A percentile compares a stretch with the other conserved stretches of the same genome.
Evolutionary conservation across 2,329 filamentous ascomycete genomes (phyloP).

Genomic region (Aspergillus latus): DNA sequence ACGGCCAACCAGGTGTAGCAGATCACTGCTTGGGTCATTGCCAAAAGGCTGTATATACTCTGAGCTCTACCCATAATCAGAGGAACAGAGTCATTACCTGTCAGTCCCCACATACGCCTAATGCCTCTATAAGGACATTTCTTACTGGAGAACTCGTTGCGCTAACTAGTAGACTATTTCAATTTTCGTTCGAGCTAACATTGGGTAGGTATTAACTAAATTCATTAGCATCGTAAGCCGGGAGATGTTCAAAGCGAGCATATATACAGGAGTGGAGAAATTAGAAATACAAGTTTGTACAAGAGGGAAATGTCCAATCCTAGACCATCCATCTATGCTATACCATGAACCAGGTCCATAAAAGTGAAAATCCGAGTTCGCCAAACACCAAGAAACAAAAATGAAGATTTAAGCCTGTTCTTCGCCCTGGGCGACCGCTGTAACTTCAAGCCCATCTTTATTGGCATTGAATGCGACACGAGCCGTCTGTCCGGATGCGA

Average conservation of each 20-base stretch:
- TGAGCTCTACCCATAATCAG: conserved; percentile 19
- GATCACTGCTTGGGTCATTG: conserved; percentile 73
- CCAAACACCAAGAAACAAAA: background rate
- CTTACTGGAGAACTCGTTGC: conserved; percentile 66
- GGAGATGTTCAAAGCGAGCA: background rate
- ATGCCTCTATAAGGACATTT: conserved; percentile 66
- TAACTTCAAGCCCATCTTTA: conserved; percentile 58
- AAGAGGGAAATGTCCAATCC: conserved; percentile 1
- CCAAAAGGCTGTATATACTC: conserved; percentile 61
- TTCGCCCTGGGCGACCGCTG: conserved; percentile 17
- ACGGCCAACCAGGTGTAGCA: conserved; percentile 70
- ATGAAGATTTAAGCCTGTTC: conserved; percentile 7
- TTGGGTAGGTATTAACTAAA: background rate
- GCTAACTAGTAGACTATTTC: conserved; percentile 80
- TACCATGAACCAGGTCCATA: background rate
- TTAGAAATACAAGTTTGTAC: conserved; percentile 16
- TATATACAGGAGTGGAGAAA: conserved; percentile 15
- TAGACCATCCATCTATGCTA: background rate
- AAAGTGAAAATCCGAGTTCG: background rate
- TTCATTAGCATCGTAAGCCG: background rate
- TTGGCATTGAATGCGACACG: conserved; percentile 67
- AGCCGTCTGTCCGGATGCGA: conserved; percentile 73
- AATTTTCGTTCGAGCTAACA: conserved; percentile 64
- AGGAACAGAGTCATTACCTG: conserved; percentile 37
- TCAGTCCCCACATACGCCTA: conserved; percentile 84